Evolutionary conservation across 805 yeast genomes (phyloP).

Genomic region (Metschnikowia amazonensis): DNA sequence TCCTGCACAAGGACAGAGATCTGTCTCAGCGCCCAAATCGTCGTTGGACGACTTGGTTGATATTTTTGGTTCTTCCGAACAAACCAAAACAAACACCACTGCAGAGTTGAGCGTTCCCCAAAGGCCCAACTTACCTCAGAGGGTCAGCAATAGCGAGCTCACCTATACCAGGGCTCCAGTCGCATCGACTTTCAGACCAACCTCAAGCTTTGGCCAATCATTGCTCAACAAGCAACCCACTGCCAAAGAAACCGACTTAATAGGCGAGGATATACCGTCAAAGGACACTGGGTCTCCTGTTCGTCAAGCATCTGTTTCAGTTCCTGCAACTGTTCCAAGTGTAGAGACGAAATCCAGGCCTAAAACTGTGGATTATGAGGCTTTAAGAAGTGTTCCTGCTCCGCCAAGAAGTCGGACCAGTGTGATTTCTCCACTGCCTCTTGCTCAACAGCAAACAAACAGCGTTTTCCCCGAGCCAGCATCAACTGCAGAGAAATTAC

Average conservation of each 20-base stretch:
- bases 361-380: conserved; percentile 44
- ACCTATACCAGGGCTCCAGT: conserved; percentile 27
- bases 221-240: conserved; percentile 34
- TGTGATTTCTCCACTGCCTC: conserved; percentile 5
- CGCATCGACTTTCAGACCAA: conserved; percentile 62
- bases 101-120: conserved; percentile 8
- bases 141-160: conserved; percentile 35
- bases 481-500: conserved; percentile 1
- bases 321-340: conserved; percentile 29
- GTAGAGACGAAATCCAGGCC: neutral
- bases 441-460: conserved; percentile 2
- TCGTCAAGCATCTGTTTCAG: conserved; percentile 12
- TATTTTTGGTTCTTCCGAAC: conserved; percentile 32
- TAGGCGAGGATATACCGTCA: conserved; percentile 32
- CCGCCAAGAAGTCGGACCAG: conserved; percentile 27
- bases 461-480: neutral
- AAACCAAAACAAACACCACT: conserved; percentile 13
- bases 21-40: conserved; percentile 38
- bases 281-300: conserved; percentile 8
- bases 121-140: conserved; percentile 19
- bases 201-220: conserved; percentile 81
- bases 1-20: neutral
- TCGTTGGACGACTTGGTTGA: conserved; percentile 64
- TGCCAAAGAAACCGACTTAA: conserved; percentile 19
- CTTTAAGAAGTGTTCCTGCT: conserved; percentile 47